Base-by-base conservation (phyloP, 805 yeast species). In the Saturnispora serradocipensis region DNA sequence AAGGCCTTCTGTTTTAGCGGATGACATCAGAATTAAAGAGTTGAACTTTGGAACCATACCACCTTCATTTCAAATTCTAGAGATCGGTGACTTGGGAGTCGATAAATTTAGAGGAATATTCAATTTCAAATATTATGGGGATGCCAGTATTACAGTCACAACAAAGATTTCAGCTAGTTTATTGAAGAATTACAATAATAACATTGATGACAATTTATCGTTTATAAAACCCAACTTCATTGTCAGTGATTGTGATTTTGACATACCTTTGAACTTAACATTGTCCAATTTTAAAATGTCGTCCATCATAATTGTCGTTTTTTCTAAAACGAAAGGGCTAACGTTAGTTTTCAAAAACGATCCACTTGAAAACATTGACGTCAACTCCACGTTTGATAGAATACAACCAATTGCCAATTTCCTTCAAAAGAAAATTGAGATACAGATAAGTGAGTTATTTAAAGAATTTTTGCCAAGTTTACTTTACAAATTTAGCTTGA, bases 291-390 rank as follows among this genome's bases (percentile, higher is more conserved):
- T 88, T 55, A 75, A 76, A 58, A 72, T 88, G 49, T 78, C 82
- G 52, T 93, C 95, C 1, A 88, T 89, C 53, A 88, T 90, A 24
- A 84, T 88, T 50, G 80, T 88, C 55, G 96, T 88, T 3, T 88
- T 86, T 64, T 80, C 85, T 28, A 83, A 86, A 60, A 74, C 85
- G 3, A 87, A 87, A 61, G 96, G 96, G 1, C 73, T 88, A 52
- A 88, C 96, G 0, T 70, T 88, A 40, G 96, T 88, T 30, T 88
- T 88, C 69, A 77, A 90, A 59, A 88, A 88, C 66, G 96, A 88
- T 66, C 96, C 96, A 0, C 72, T 88, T 51, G 95, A 88, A 58
- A 77, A 82, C 20, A 88, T 88, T 55, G 82, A 81, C 59, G 95
- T 88, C 13, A 80, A 82, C 55, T 86, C 95, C 5, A 84, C 95